Evolutionary conservation across 1,139 yeast genomes (phyloP).

Genomic region (Taphrina confusa): DNA sequence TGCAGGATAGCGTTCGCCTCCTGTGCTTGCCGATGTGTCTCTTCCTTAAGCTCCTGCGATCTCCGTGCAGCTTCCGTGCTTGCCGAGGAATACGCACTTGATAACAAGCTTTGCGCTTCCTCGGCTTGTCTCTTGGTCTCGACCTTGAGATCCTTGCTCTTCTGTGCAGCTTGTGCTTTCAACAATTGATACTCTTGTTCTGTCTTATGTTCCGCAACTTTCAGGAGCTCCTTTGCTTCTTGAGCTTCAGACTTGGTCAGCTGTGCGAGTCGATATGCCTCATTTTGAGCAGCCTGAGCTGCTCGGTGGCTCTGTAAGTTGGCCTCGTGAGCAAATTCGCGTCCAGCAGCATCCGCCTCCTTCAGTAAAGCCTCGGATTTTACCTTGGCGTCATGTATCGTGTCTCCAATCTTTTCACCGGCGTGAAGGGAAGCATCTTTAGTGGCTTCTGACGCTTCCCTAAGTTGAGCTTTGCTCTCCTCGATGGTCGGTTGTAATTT

Average conservation of each 20-base stretch:
- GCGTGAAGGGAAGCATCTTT: slow-evolving; percentile 20
- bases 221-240: slow-evolving; percentile 16
- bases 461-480: slow-evolving; percentile 3
- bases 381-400: slow-evolving; percentile 6
- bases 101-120: slow-evolving; percentile 2
- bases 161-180: slow-evolving; percentile 5
- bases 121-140: slow-evolving; percentile 9
- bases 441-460: slow-evolving; percentile 8
- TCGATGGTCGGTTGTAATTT: slow-evolving; percentile 24
- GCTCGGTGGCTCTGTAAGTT: slow-evolving; percentile 14
- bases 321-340: slow-evolving; percentile 6
- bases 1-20: not conserved
- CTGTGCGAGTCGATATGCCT: slow-evolving; percentile 7
- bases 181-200: slow-evolving; percentile 2
- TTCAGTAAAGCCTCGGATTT: not conserved
- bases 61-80: slow-evolving; percentile 1
- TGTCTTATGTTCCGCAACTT: slow-evolving; percentile 18
- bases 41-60: slow-evolving; percentile 18
- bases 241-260: slow-evolving; percentile 4
- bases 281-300: slow-evolving; percentile 1
- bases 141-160: slow-evolving; percentile 9
- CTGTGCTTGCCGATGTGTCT: slow-evolving; percentile 13
- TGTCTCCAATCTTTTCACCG: not conserved
- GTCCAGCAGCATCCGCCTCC: not conserved
- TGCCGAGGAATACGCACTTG: not conserved